These are phyloP conservation scores for Lunasporangiospora selenospora DNA, from an alignment of 192 early-diverging fungal species.

Conservation along the genomic window DNA sequence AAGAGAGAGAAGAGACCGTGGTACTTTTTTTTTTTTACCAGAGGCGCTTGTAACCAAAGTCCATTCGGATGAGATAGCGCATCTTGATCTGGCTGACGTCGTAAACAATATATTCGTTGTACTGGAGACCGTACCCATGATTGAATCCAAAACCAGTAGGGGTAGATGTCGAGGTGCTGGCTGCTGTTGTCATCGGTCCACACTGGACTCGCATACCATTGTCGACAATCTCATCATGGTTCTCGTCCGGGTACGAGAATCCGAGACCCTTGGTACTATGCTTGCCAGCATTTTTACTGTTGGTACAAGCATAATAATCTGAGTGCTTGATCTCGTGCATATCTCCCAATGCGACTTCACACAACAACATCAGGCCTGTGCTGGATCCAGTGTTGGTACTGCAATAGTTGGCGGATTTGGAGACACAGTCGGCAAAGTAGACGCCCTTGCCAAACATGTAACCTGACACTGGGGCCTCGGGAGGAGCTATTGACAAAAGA, in stretches of 20 bases:
- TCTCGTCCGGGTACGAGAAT: constrained; percentile 60
- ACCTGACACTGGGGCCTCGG: constrained; percentile 71
- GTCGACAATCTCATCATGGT: constrained; percentile 43
- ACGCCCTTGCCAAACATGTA: constrained; percentile 86
- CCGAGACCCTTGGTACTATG: constrained; percentile 76
- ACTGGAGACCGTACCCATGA: constrained; percentile 46
- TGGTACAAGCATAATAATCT: constrained; percentile 62
- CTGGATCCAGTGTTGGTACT: constrained; percentile 36
- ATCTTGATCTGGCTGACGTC: constrained; percentile 73
- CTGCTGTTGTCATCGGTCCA: constrained; percentile 38
- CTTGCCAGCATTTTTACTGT: constrained; percentile 39
- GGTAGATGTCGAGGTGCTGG: neutral
- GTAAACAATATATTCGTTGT: constrained; percentile 87
- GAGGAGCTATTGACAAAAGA: constrained; percentile 66
- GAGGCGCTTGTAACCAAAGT: constrained; percentile 33
- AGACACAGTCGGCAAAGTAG: constrained; percentile 85
- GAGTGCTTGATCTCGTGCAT: constrained; percentile 47
- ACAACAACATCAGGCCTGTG: constrained; percentile 72
- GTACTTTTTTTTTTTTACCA: no score
- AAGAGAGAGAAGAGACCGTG: no score
- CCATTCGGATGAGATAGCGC: constrained; percentile 62
- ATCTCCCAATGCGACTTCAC: constrained; percentile 81
- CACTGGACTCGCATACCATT: constrained; percentile 60
- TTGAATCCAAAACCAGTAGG: no score
- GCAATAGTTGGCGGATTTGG: constrained; percentile 79